A percentile compares a stretch with the other conserved stretches of the same genome.
Evolutionary conservation across 805 yeast species (phyloP).

Genomic region (Candida coquimbonensis): DNA sequence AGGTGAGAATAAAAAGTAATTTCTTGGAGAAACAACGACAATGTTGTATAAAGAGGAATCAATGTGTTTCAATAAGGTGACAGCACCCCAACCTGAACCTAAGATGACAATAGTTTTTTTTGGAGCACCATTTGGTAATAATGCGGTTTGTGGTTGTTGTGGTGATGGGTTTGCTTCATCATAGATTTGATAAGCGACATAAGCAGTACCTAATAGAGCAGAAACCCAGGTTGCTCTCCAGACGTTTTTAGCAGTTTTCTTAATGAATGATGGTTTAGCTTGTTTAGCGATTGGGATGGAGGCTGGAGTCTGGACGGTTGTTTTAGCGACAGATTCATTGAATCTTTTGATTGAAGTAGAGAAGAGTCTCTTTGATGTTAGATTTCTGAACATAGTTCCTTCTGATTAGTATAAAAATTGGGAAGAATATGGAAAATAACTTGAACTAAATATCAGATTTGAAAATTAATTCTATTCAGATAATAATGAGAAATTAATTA

Average conservation of each 20-base stretch:
- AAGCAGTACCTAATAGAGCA: conserved; percentile 45
- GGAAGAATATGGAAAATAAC: not conserved
- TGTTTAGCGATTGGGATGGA: not conserved
- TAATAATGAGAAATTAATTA: too few species aligned
- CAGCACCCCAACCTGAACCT: conserved; percentile 95
- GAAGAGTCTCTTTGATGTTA: conserved; percentile 7
- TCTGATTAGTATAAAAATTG: too few species aligned
- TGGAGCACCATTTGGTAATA: conserved; percentile 37
- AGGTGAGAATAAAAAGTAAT: conserved; percentile 91
- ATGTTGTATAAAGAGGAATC: conserved; percentile 87
- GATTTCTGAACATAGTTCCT: conserved; percentile 4
- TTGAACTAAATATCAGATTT: too few species aligned
- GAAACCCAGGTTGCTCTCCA: conserved; percentile 48
- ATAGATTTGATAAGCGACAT: conserved; percentile 56
- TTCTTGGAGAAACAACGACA: conserved; percentile 84
- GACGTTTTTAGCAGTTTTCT: conserved; percentile 16
- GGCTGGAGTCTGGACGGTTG: not conserved
- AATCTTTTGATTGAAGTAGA: conserved; percentile 7
- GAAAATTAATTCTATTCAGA: too few species aligned
- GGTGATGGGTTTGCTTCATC: conserved; percentile 53
- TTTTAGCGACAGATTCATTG: conserved; percentile 5
- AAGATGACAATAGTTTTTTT: conserved; percentile 50
- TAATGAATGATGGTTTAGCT: conserved; percentile 18
- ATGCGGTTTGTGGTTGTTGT: conserved; percentile 55
- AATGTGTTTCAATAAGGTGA: conserved; percentile 73